phyloP scores from a whole-genome alignment of 2,329 filamentous ascomycete species.

The Verticillium isaacii region DNA sequence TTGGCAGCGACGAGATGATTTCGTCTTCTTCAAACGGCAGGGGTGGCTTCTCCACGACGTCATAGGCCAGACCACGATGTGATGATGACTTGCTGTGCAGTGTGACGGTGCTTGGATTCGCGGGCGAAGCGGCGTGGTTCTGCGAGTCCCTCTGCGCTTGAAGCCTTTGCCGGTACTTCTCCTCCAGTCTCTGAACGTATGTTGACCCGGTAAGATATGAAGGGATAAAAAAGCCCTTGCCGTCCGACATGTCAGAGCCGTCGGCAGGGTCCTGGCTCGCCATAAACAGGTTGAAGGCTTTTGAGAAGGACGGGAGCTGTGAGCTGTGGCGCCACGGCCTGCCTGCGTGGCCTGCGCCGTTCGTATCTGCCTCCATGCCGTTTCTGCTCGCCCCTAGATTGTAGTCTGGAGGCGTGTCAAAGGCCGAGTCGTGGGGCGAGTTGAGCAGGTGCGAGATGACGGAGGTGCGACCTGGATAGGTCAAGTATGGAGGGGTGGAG shows the following conservation, averaged over 20 bases:
- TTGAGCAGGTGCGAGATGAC: constrained; percentile 54
- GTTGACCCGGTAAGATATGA: constrained; percentile 76
- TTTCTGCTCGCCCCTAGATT: constrained; percentile 10
- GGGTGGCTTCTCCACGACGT: constrained; percentile 70
- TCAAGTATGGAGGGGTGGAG: constrained; percentile 28
- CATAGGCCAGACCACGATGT: constrained; percentile 76
- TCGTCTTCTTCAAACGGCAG: constrained; percentile 56
- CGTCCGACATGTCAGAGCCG: constrained; percentile 18
- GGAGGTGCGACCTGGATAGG: constrained; percentile 29
- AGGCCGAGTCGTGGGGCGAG: constrained; percentile 33
- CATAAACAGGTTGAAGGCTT: constrained; percentile 48
- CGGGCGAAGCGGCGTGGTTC: constrained; percentile 36
- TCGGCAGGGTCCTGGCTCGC: constrained; percentile 19
- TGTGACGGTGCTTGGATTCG: constrained; percentile 43
- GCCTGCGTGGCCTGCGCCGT: constrained; percentile 16
- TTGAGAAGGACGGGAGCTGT: constrained; percentile 42
- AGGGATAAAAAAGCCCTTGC: constrained; percentile 67
- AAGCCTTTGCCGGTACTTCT: constrained; percentile 60
- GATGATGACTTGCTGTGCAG: constrained; percentile 52
- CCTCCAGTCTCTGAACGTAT: constrained; percentile 72
- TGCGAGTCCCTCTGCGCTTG: constrained; percentile 44
- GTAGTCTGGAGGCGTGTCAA: constrained; percentile 24
- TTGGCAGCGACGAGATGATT: constrained; percentile 64
- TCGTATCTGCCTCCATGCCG: constrained; percentile 27
- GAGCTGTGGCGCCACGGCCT: constrained; percentile 11